Evolutionary conservation across 2,329 filamentous ascomycete species (phyloP), one percentile per base, ranked within the genome.

Genomic region (Diaporthe amygdali): DNA sequence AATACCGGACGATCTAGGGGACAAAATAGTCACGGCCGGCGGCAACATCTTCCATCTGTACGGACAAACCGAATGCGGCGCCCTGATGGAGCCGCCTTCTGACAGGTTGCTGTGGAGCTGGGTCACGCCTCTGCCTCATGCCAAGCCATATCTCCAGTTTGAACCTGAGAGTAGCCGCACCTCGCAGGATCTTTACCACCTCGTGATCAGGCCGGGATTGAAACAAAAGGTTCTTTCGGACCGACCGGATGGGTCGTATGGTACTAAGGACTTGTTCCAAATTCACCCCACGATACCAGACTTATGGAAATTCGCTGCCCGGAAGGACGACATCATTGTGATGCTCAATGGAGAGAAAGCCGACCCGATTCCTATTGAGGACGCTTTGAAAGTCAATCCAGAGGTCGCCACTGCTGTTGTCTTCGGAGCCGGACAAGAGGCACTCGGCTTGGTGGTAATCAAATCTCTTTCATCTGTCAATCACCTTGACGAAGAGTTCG

Each of bases 311-410:
- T 82, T 82, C 71, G 74, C 81, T 59, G 78, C 78, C 10, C 78
- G 82, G 14, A 74, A 78, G 10, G 82, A 83, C 69, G 82, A 84
- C 72, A 76, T 78, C 15, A 76, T 84, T 32, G 81, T 80, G 0
- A 76, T 84, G 51, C 67, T 80, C 8, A 84, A 77, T 69, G 81
- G 82, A 37, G 82, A 84, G 74, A 84, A 84, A 71, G 46, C 67
- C 25, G 67, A 69, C 4, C 54, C 67, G 12, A 69, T 49, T 10
- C 55, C 67, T 17, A 20, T 69, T 7, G 67, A 69, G n/a, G 44
- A 63, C 4, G 34, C 27, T 7, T 37, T 69, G 2, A 61, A 22
- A 39, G 22, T 52, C 22, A 46, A 34, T 41, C 25, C 67, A n/a
- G 34, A 39, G 25, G 55, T 69, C 4, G 44, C 46, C 30, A 63